These are phyloP conservation scores for Aureobasidium namibiae DNA, from an alignment of 2,329 filamentous ascomycete genomes.

Conservation along the genomic window DNA sequence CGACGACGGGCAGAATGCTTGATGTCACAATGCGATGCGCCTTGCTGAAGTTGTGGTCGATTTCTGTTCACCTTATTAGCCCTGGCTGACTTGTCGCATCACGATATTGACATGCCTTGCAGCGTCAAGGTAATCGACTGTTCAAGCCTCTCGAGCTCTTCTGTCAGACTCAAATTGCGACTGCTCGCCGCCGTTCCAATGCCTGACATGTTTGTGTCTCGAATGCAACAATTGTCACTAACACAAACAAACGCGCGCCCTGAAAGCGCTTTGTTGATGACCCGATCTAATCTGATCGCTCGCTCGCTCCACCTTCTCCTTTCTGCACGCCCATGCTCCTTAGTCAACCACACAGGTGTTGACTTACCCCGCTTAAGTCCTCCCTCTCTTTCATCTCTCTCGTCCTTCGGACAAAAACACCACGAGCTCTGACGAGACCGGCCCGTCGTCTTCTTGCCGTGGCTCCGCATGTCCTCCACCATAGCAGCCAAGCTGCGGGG, in stretches of 20 bases:
- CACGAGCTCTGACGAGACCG: background rate
- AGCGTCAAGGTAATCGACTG: conserved; percentile 94
- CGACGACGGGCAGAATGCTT: conserved; percentile 85
- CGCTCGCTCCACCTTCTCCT: background rate
- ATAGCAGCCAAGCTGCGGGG: conserved; percentile 9
- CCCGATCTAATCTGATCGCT: background rate
- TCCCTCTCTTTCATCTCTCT: background rate
- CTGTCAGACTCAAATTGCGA: conserved; percentile 68
- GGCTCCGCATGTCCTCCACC: background rate
- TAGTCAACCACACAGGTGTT: background rate
- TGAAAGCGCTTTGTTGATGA: background rate
- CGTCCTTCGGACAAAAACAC: conserved; percentile 3
- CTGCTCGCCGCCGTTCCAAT: conserved; percentile 24
- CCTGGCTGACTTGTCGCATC: background rate
- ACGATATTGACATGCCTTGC: conserved; percentile 56
- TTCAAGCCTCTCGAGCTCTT: conserved; percentile 91
- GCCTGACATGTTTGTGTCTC: conserved; percentile 40
- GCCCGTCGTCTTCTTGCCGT: background rate
- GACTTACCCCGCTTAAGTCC: background rate
- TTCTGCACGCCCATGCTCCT: background rate
- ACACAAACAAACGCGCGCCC: background rate
- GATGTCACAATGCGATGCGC: conserved; percentile 93
- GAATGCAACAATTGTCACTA: background rate
- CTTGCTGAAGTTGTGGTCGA: conserved; percentile 96
- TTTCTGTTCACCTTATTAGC: conserved; percentile 52